Base-by-base conservation (phyloP, 805 yeast genomes). In the Ogataea paradorogensis region DNA sequence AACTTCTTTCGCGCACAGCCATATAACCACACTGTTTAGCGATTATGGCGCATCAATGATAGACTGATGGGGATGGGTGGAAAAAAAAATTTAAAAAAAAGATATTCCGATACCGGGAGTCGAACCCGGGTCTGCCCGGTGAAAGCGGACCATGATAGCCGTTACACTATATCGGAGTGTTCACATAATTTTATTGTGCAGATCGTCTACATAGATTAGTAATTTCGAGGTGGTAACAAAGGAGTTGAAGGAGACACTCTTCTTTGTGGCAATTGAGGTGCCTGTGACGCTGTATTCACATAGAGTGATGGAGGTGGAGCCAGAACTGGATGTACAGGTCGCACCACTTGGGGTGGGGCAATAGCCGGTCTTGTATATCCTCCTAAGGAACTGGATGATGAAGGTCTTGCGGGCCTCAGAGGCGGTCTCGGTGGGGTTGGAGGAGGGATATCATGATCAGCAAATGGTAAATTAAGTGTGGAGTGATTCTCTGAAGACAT, bases 111-210 rank as follows among this genome's bases (percentile, higher is more conserved):
- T 77, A 73, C 84, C 82, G 84, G 84, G 84, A 78, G 83, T 79
- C 82, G 84, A 78, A 79, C 84, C 84, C 84, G 81, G 80, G 78
- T 72, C 67, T 79, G 82, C 84, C 76, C 84, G 83, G 84, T 79
- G 84, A 80, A 78, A 79, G 84, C 82, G 83, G 76, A 76, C 82
- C 82, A 80, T 79, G 83, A 78, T 79, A 78, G 80, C 84, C 84
- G 82, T 78, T 79, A 79, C 84, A 79, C 84, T 76, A 79, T 73
- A 78, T 77, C 84, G 84, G 83, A 78, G 15, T 26, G 13, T 29
- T 30, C 23, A 22, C 23, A 35, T 18, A 25, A 30, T n/a, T 11
- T 35, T 18, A 14, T 4, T 15, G 21, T 21, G 24, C 13, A 15
- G 24, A 14, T 13, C n/a, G 33, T 2, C 8, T 35, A 27, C 31